Percentiles rank a stretch among this genome's conserved stretches.
Conservation (phyloP, 2,329 filamentous ascomycete genomes). For the Cercospora beticola region DNA sequence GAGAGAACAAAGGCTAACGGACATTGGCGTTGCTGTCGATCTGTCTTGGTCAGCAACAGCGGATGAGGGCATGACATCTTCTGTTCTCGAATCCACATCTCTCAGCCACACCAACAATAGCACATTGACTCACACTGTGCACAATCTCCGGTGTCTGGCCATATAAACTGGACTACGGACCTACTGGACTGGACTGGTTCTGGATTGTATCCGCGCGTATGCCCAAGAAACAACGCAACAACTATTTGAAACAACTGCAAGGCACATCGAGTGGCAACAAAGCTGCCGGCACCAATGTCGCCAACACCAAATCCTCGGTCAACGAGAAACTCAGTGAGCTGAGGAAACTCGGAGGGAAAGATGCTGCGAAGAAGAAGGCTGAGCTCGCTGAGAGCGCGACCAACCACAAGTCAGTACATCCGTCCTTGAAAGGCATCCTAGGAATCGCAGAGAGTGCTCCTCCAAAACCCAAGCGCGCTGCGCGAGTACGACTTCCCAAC, state of each 20-base stretch:
- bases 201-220: slow-evolving; percentile 34
- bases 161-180: slow-evolving; percentile 7
- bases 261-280: slow-evolving; percentile 41
- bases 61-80: not conserved
- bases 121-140: slow-evolving; percentile 12
- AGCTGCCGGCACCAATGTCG: slow-evolving; percentile 34
- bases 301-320: slow-evolving; percentile 35
- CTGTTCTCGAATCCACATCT: not conserved
- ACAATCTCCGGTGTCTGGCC: slow-evolving; percentile 1
- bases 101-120: not conserved
- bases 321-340: slow-evolving; percentile 51
- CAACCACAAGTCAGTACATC: slow-evolving; percentile 47
- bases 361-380: slow-evolving; percentile 41
- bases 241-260: slow-evolving; percentile 42
- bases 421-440: slow-evolving; percentile 46
- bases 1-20: not conserved
- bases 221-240: slow-evolving; percentile 48
- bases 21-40: slow-evolving; percentile 6
- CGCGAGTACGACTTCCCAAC: slow-evolving; percentile 36
- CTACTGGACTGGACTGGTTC: slow-evolving; percentile 15
- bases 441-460: slow-evolving; percentile 48
- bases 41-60: not conserved
- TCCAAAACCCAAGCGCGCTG: slow-evolving; percentile 46
- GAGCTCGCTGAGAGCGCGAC: slow-evolving; percentile 44
- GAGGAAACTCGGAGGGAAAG: slow-evolving; percentile 44